phyloP scores from a whole-genome alignment of 495 filamentous ascomycete genomes.

The Immersiella caudata region DNA sequence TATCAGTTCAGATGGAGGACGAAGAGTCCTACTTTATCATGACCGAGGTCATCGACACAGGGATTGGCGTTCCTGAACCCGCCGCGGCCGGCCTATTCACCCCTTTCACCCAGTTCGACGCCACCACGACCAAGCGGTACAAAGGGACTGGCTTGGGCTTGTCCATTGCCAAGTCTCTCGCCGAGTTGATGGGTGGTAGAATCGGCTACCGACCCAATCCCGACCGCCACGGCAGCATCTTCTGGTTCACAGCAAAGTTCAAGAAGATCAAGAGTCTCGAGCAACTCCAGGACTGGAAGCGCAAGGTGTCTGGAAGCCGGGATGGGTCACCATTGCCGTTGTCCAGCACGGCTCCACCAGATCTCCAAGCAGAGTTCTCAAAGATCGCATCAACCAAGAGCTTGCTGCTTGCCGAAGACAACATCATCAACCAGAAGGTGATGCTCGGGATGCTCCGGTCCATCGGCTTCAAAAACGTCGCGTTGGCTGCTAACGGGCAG shows the following conservation, averaged over 20 bases:
- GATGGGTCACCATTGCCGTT: slow-evolving; percentile 15
- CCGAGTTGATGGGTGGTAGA: slow-evolving; percentile 69
- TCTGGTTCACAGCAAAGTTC: slow-evolving; percentile 62
- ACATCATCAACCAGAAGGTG: slow-evolving; percentile 65
- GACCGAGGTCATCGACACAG: slow-evolving; percentile 73
- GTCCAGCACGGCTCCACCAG: slow-evolving; percentile 25
- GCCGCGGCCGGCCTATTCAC: slow-evolving; percentile 71
- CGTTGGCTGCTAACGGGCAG: slow-evolving; percentile 58
- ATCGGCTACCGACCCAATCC: slow-evolving; percentile 62
- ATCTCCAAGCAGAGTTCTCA: slow-evolving; percentile 26
- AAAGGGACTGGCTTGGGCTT: slow-evolving; percentile 80
- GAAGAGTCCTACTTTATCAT: slow-evolving; percentile 48
- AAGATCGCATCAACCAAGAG: slow-evolving; percentile 42
- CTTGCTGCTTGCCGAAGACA: slow-evolving; percentile 62
- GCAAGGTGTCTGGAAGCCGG: slow-evolving; percentile 1
- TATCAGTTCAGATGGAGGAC: slow-evolving; percentile 41
- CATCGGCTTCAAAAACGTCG: slow-evolving; percentile 57
- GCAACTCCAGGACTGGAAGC: slow-evolving; percentile 35
- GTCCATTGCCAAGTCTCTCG: slow-evolving; percentile 75
- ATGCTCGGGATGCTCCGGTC: slow-evolving; percentile 60
- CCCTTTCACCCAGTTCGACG: slow-evolving; percentile 79
- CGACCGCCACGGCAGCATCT: slow-evolving; percentile 56
- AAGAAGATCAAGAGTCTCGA: slow-evolving; percentile 44
- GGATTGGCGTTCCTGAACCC: slow-evolving; percentile 68
- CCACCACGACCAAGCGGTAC: slow-evolving; percentile 73